Base-by-base conservation (phyloP, 2,329 filamentous ascomycete genomes). In the Paracoccidioides brasiliensis region DNA sequence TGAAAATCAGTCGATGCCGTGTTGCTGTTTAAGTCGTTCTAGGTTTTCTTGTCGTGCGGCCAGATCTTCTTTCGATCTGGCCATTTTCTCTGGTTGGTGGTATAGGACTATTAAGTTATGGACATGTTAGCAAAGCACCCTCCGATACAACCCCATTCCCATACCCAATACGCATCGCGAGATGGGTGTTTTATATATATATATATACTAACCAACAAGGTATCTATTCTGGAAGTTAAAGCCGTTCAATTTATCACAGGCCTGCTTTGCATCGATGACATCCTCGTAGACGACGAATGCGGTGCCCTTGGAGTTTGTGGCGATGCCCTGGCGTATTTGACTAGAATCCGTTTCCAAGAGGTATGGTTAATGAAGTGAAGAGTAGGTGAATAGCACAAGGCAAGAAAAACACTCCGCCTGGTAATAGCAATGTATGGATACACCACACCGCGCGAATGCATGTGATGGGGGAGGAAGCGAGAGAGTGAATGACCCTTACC, bases 141-240 rank as follows among this genome's bases (percentile, higher is more conserved):
- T 22, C 6, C 12, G 22, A 28, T 51, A 33, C 4, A n/a, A 30
- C 9, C 33, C 6, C 30, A 4, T 50, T 42, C 32, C 9, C n/a
- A 35, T 40, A n/a, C 12, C 3, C 22, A 22, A 22, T 22, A 22
- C 22, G 22, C 22, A 22, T 22, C 2, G 2, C 22, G 2, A 22
- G 22, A 22, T 22, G 22, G 22, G 22, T 32, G 42, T 2, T 46
- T 0, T 46, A 10, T 46, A 6, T 5, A 33, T 54, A 14, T 22
- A 52, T 7, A 10, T 10, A 30, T 44, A 83, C 88, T 59, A 82
- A 94, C 89, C 90, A 69, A 98, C 93, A 66, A 98, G 88, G 76
- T 98, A 98, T 72, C 93, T 87, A 77, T 91, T 95, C 79, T 98
- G 93, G 74, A 98, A 98, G 79, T 98, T 98, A 84, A 95, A 98